A percentile compares a stretch with the other conserved stretches of the same genome.
phyloP scores from a whole-genome alignment of 2,329 filamentous ascomycete species.

The Arachnopeziza araneosa region DNA sequence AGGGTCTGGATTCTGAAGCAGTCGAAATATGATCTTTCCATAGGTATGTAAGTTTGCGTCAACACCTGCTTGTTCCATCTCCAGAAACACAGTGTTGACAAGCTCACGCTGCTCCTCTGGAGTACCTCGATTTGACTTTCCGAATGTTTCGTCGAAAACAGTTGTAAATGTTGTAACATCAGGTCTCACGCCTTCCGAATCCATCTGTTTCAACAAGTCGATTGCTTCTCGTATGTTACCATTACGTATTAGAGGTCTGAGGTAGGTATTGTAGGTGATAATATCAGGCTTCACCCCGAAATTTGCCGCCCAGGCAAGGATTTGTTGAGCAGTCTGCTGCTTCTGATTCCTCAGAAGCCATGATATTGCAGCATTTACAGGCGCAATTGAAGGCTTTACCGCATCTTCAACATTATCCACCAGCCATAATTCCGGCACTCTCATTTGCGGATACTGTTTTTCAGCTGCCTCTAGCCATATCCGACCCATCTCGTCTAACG shows the following conservation, averaged over 20 bases:
- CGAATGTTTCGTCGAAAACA: conserved; percentile 56
- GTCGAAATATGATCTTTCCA: conserved; percentile 60
- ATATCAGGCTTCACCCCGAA: conserved; percentile 42
- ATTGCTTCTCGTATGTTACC: conserved; percentile 44
- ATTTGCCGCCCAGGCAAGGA: conserved; percentile 44
- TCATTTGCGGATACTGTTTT: conserved; percentile 16
- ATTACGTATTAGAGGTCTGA: conserved; percentile 51
- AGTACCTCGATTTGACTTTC: conserved; percentile 35
- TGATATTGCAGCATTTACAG: conserved; percentile 66
- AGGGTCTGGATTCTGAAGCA: conserved; percentile 40
- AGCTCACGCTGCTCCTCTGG: conserved; percentile 45
- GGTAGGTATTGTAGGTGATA: conserved; percentile 60
- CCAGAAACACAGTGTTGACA: conserved; percentile 49
- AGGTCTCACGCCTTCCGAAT: conserved; percentile 45
- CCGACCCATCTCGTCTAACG: conserved; percentile 60
- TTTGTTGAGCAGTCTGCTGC: conserved; percentile 42
- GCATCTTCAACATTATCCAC: conserved; percentile 33
- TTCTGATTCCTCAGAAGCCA: conserved; percentile 50
- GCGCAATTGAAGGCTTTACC: conserved; percentile 55
- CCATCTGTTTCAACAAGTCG: conserved; percentile 55
- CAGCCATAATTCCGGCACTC: conserved; percentile 19
- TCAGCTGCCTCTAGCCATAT: conserved; percentile 43
- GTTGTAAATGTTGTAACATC: conserved; percentile 70
- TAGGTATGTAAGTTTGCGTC: conserved; percentile 59
- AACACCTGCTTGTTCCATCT: conserved; percentile 53